Conservation (phyloP, 441 rosid genomes). For the Jatropha podagrica region DNA sequence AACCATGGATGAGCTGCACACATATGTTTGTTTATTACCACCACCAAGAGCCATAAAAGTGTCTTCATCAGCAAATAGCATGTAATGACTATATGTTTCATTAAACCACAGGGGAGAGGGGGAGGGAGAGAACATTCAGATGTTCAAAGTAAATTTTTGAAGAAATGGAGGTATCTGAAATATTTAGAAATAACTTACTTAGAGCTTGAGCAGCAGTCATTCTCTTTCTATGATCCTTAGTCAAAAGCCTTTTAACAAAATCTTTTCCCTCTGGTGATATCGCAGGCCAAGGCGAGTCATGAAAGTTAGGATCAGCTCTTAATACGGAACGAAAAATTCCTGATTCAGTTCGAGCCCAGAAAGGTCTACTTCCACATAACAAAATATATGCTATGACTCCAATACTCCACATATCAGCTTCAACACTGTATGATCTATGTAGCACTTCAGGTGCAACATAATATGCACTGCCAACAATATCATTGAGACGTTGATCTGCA, state of each 20-base stretch:
- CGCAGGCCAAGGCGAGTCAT: conserved; percentile 86
- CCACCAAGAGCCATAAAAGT: not conserved
- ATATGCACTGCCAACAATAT: conserved; percentile 94
- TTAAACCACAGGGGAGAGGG: not conserved
- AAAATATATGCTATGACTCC: conserved; percentile 90
- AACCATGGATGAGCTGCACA: conserved; percentile 93
- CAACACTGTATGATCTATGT: conserved; percentile 83
- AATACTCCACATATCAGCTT: conserved; percentile 95
- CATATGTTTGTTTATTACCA: conserved; percentile 15
- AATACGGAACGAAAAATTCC: conserved; percentile 94
- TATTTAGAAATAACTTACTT: conserved; percentile 56
- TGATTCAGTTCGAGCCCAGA: conserved; percentile 96
- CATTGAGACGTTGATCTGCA: conserved; percentile 82
- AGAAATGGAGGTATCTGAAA: conserved; percentile 62
- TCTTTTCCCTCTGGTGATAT: conserved; percentile 83
- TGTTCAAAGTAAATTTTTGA: conserved; percentile 15
- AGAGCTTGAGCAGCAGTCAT: conserved; percentile 94
- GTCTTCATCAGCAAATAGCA: not conserved
- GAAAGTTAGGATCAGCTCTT: conserved; percentile 79
- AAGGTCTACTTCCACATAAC: conserved; percentile 92
- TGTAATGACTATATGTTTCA: not conserved
- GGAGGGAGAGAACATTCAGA: not conserved
- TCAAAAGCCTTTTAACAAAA: conserved; percentile 86
- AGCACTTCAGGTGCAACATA: conserved; percentile 98
- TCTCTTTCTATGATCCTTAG: conserved; percentile 90